These are phyloP conservation scores for Yarrowia porcina DNA, from an alignment of 805 yeast genomes.

Conservation along the genomic window DNA sequence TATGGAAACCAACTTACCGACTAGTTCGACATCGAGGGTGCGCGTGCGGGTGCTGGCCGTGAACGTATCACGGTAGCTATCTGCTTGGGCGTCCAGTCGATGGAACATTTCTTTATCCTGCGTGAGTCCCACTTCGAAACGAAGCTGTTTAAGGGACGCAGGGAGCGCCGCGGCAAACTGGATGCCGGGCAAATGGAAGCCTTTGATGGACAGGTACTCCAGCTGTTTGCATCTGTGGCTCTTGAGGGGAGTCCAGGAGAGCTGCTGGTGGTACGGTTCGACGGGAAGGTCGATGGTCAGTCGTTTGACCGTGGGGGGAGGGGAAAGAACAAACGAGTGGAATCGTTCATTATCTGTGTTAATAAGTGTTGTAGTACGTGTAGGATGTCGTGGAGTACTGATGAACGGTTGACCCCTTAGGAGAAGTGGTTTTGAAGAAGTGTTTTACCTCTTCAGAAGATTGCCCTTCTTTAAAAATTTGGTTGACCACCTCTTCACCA, in stretches of 20 bases:
- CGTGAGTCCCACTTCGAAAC: slow-evolving; percentile 27
- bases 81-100: slow-evolving; percentile 24
- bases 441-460: too few species aligned
- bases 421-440: too few species aligned
- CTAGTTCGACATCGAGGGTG: slow-evolving; percentile 13
- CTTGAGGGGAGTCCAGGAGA: slow-evolving; percentile 24
- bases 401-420: too few species aligned
- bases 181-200: slow-evolving; percentile 27
- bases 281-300: slow-evolving; percentile 26
- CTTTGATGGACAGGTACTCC: slow-evolving; percentile 26
- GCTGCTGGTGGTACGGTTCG: slow-evolving; percentile 25
- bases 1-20: slow-evolving; percentile 24
- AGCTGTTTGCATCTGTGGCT: slow-evolving; percentile 22
- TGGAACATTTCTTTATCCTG: slow-evolving; percentile 21
- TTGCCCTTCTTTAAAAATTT: too few species aligned
- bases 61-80: slow-evolving; percentile 19
- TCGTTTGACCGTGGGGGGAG: slow-evolving; percentile 25
- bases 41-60: background rate
- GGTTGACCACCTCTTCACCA: too few species aligned
- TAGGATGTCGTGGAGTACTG: too few species aligned
- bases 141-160: slow-evolving; percentile 14
- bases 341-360: slow-evolving; percentile 28
- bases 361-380: too few species aligned
- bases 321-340: slow-evolving; percentile 26
- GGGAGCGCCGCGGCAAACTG: slow-evolving; percentile 26